phyloP scores from a whole-genome alignment of 192 early-diverging fungal genomes.

The Entrophospora sp. region DNA sequence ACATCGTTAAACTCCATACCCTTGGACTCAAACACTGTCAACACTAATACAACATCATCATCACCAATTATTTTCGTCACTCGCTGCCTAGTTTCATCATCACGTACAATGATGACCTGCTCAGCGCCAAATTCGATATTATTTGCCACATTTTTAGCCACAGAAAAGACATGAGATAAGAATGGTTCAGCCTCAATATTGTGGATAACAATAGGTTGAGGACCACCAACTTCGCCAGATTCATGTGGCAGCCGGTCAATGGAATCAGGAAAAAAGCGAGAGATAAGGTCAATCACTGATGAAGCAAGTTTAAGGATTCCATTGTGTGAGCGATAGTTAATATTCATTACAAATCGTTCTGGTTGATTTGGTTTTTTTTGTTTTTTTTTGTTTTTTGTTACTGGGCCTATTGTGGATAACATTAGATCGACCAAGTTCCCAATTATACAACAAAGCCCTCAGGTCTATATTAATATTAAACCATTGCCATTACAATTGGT shows the following conservation, averaged over 20 bases:
- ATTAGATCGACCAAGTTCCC: conserved; percentile 5
- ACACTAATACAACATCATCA: neutral
- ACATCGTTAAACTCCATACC: conserved; percentile 16
- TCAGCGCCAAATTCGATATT: conserved; percentile 1
- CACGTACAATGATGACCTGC: conserved; percentile 10
- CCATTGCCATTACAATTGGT: neutral
- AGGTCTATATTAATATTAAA: neutral
- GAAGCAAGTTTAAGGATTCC: neutral
- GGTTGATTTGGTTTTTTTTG: neutral
- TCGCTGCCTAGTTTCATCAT: neutral
- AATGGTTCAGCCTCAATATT: neutral
- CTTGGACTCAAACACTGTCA: conserved; percentile 9
- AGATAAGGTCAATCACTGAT: conserved; percentile 9
- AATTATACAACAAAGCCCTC: neutral
- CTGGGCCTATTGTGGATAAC: too few relatives aligned
- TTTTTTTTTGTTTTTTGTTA: neutral
- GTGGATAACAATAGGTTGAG: neutral
- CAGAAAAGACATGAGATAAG: neutral
- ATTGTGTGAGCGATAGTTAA: conserved; percentile 17
- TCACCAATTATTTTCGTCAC: neutral
- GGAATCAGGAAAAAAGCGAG: neutral
- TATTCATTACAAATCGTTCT: neutral
- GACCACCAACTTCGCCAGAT: conserved; percentile 1
- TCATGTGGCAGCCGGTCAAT: neutral
- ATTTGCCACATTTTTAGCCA: neutral